Percentiles rank a stretch among this genome's conserved stretches.
phyloP scores from a whole-genome alignment of 768 basidiomycete genomes.

The Podaxis carcinomalis region DNA sequence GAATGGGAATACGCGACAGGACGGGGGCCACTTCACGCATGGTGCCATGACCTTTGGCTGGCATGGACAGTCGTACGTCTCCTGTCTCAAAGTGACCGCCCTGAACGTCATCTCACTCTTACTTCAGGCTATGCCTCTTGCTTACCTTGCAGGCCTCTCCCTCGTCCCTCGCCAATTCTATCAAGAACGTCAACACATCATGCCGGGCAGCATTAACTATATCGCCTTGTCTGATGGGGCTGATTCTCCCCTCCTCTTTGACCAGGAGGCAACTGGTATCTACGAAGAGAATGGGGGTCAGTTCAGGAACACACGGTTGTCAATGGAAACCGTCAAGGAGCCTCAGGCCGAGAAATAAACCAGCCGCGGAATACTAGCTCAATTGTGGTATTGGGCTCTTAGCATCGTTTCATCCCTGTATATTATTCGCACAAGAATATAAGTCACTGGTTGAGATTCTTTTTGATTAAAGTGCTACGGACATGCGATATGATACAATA shows the following conservation, averaged over 20 bases:
- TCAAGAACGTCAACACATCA: constrained; percentile 28
- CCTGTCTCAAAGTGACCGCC: constrained; percentile 1
- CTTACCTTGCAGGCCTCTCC: constrained; percentile 41
- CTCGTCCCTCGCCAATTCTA: constrained; percentile 39
- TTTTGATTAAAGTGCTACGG: constrained; percentile 2
- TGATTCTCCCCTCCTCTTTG: constrained; percentile 15
- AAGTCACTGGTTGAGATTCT: not conserved
- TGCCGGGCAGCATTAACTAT: constrained; percentile 18
- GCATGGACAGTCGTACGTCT: constrained; percentile 42
- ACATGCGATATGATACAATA: constrained; percentile 11
- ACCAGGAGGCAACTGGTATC: constrained; percentile 9
- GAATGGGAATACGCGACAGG: constrained; percentile 38
- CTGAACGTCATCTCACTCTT: not conserved
- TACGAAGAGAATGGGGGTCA: constrained; percentile 1
- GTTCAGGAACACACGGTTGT: not conserved
- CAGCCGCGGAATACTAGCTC: not conserved
- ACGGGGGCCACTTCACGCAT: constrained; percentile 28
- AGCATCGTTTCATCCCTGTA: not conserved
- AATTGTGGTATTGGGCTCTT: no score
- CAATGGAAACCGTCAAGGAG: not conserved
- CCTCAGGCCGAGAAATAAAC: constrained; percentile 3
- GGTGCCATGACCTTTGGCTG: constrained; percentile 39
- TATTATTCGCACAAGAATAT: not conserved
- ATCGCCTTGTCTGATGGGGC: constrained; percentile 19
- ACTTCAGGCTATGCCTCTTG: constrained; percentile 35